Evolutionary conservation across 2,329 filamentous ascomycete species (phyloP).

Genomic region (Fusarium humuli): DNA sequence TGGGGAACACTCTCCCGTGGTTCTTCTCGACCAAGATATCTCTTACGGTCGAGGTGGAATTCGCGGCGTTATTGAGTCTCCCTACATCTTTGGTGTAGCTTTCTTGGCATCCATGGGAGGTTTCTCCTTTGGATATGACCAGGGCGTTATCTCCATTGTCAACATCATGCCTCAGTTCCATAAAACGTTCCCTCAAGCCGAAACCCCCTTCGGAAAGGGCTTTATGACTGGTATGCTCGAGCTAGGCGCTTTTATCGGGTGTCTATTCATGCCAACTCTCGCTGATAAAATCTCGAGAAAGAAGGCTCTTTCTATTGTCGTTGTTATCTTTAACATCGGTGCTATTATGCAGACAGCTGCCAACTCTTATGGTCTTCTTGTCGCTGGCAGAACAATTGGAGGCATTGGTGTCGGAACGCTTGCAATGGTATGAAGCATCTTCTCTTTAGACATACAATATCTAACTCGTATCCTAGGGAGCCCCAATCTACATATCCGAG

Average conservation of each 20-base stretch:
- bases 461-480: conserved; percentile 45
- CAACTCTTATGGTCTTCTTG: conserved; percentile 22
- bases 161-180: conserved; percentile 60
- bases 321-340: conserved; percentile 43
- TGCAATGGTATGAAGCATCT: conserved; percentile 49
- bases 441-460: too few relatives aligned
- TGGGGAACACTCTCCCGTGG: background rate
- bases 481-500: conserved; percentile 61
- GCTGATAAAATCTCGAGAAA: conserved; percentile 45
- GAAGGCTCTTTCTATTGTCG: conserved; percentile 43
- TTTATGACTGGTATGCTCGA: conserved; percentile 59
- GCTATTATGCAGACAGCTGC: conserved; percentile 44
- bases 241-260: conserved; percentile 62
- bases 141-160: conserved; percentile 56
- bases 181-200: conserved; percentile 44
- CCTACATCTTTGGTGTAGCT: conserved; percentile 1
- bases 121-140: conserved; percentile 41
- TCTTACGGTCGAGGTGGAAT: conserved; percentile 1
- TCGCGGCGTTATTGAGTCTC: background rate
- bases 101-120: conserved; percentile 14
- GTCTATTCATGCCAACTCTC: conserved; percentile 37
- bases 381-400: conserved; percentile 45
- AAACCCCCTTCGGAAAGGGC: conserved; percentile 53
- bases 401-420: conserved; percentile 62
- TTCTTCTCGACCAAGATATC: background rate